Evolutionary conservation across 2,329 filamentous ascomycete species (phyloP), one percentile per base, ranked within the genome.

Genomic region (Pyrenochaeta sp.): DNA sequence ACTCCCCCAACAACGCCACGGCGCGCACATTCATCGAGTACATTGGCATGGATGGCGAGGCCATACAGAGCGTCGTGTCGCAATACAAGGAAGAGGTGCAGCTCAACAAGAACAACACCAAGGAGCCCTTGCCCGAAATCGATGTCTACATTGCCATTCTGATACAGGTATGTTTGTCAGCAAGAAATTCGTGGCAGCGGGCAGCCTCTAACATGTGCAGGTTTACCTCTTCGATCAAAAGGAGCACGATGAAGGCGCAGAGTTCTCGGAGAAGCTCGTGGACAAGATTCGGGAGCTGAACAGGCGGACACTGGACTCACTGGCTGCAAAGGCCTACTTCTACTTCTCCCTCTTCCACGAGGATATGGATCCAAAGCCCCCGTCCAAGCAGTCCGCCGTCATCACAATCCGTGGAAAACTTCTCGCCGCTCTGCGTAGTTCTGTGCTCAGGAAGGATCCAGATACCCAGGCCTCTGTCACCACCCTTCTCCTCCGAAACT

Each of bases 381-480:
- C 93, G 17, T 96, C 92, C 38, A 88, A 90, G 42, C 87, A 90
- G 63, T 96, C 92, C 6, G 88, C 91, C 3, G 84, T 96, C 56
- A 89, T 96, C 50, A 81, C 87, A 27, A 91, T 96, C 65, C 88
- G 94, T 47, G 90, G 92, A 42, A 87, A 86, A 52, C 82, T 99
- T 36, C 84, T 99, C 41, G 86, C 89, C 40, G 93, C 92, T 13
- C 85, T 99, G 47, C 85, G 94, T 65, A 97, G 93, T 31, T 90
- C 94, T n/a, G 94, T 97, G 19, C 81, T 99, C 53, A 88, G 94
- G 61, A 97, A 97, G 77, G 94, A 99, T 72, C 85, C 91, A 55
- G 94, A 99, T 65, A 96, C 90, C n/a, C 93, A 97, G 76, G 90
- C 94, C 19, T 90, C 93, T 1, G 90, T 97, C 59, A 97, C 96